Conservation (phyloP, 352 stramenopile species). For the Pythium utonaiense region DNA sequence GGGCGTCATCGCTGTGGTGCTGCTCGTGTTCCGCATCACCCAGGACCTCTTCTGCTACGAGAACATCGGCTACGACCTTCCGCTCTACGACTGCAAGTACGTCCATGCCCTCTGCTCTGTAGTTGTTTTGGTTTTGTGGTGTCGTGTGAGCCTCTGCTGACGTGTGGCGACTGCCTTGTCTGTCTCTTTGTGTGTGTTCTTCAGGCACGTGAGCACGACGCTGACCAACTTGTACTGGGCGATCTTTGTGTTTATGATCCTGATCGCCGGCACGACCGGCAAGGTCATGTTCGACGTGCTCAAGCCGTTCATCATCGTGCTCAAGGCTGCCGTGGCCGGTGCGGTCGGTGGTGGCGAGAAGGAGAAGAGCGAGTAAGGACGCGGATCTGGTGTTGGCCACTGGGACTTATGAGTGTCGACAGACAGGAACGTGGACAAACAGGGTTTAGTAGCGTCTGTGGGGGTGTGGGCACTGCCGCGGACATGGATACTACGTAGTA, state of each 20-base stretch:
- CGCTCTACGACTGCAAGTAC: slow-evolving; percentile 90
- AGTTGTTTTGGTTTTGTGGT: neutral
- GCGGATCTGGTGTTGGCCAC: too few species aligned
- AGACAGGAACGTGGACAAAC: neutral
- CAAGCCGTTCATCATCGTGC: slow-evolving; percentile 68
- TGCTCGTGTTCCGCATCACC: slow-evolving; percentile 88
- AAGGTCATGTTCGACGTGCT: slow-evolving; percentile 85
- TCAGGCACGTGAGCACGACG: slow-evolving; percentile 81
- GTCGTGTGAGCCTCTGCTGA: too few species aligned
- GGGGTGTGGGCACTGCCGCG: neutral
- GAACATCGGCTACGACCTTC: slow-evolving; percentile 79
- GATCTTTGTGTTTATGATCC: slow-evolving; percentile 84
- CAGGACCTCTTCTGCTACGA: slow-evolving; percentile 86
- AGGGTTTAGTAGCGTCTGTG: neutral
- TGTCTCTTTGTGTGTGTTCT: slow-evolving; percentile 1
- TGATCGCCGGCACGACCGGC: slow-evolving; percentile 78
- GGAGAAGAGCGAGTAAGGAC: slow-evolving; percentile 61
- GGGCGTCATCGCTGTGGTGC: slow-evolving; percentile 80
- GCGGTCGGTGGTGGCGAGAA: slow-evolving; percentile 41
- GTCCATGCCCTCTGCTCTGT: slow-evolving; percentile 24
- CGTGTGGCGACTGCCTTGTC: neutral
- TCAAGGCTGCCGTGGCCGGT: slow-evolving; percentile 60
- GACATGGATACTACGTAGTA: neutral
- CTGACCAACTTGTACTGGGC: slow-evolving; percentile 86
- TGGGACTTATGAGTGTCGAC: too few species aligned